Evolutionary conservation across 306 rosid species (phyloP), one percentile per base, ranked within the genome.

Genomic region (Castanea mollissima): DNA sequence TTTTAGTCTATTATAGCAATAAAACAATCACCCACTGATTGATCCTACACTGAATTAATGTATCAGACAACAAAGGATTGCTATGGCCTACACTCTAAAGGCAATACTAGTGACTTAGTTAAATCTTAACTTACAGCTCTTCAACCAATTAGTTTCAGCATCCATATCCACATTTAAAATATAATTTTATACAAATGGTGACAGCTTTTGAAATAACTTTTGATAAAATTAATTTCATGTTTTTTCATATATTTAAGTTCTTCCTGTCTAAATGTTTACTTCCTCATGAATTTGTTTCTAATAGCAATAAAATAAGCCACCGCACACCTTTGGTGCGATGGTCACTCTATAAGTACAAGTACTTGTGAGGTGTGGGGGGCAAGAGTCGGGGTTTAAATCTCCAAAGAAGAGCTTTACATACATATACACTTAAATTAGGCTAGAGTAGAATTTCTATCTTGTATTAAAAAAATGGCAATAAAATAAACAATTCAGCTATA

Each of bases 321-420:
- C 2, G 0, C 12, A 41, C 1, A 41, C 12, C 0, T 11, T 41
- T 41, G 0, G 3, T 41, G 11, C 1, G 12, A 41, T 41, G 11
- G 1, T 41, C 46, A 41, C 46, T 8, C 12, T 41, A 41, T 0
- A 41, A 38, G 1, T 38, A 38, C 2, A 38, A 38, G 3, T 38
- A 0, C 0, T 38, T 38, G 3, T 38, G 11, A 0, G 46, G 3
- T 38, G 11, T 38, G 1, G 1, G 10, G 3, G 46, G 1, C 11
- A 38, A 38, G 2, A 0, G 11, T 0, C 3, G 0, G 0, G 11
- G 0, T 38, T 38, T 11, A 38, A 38, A 1, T 38, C 11, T 38
- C 0, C 11, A 2, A 0, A 2, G 8, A 0, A 0, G 0, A 38
- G 0, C 46, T 38, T 38, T 3, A 8, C 46, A 38, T 11, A 38